phyloP scores from a whole-genome alignment of 805 yeast species.

The Starmerella apicola region DNA sequence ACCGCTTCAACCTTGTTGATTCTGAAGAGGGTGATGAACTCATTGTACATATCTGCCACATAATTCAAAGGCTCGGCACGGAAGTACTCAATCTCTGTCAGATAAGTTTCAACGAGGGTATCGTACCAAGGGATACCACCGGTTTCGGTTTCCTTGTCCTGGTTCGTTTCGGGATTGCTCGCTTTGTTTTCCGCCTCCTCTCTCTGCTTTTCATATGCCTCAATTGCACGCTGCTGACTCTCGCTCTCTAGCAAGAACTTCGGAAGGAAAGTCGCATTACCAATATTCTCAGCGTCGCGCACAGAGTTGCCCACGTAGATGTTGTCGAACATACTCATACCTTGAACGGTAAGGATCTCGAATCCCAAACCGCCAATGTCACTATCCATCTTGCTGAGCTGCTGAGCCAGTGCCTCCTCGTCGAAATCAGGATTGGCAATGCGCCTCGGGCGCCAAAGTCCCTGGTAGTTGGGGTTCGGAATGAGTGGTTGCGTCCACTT shows the following conservation, averaged over 20 bases:
- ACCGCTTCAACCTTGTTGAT: slow-evolving; percentile 26
- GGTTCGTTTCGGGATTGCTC: slow-evolving; percentile 1
- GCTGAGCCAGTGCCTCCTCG: slow-evolving; percentile 32
- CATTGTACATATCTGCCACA: slow-evolving; percentile 20
- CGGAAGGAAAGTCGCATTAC: slow-evolving; percentile 55
- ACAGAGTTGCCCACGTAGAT: slow-evolving; percentile 75
- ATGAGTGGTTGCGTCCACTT: slow-evolving; percentile 62
- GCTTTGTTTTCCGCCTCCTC: slow-evolving; percentile 13
- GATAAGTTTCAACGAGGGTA: slow-evolving; percentile 2
- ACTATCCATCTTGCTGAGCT: slow-evolving; percentile 44
- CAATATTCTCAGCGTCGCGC: slow-evolving; percentile 72
- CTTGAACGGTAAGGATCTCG: slow-evolving; percentile 81
- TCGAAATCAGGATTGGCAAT: slow-evolving; percentile 60
- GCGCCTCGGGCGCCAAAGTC: slow-evolving; percentile 59
- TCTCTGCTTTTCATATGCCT: slow-evolving; percentile 16
- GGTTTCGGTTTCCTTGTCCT: slow-evolving; percentile 13
- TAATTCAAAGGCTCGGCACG: slow-evolving; percentile 27
- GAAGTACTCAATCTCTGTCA: slow-evolving; percentile 23
- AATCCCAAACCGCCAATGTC: slow-evolving; percentile 74
- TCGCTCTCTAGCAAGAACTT: slow-evolving; percentile 27
- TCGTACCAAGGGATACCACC: neutral
- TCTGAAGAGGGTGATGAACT: slow-evolving; percentile 25
- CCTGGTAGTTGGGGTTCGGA: slow-evolving; percentile 64
- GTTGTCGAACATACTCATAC: slow-evolving; percentile 64
- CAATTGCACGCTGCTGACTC: slow-evolving; percentile 20